A percentile compares a stretch with the other conserved stretches of the same genome.
Evolutionary conservation across 345 rosid genomes (phyloP).

Genomic region (Zanthoxylum bungeanum): DNA sequence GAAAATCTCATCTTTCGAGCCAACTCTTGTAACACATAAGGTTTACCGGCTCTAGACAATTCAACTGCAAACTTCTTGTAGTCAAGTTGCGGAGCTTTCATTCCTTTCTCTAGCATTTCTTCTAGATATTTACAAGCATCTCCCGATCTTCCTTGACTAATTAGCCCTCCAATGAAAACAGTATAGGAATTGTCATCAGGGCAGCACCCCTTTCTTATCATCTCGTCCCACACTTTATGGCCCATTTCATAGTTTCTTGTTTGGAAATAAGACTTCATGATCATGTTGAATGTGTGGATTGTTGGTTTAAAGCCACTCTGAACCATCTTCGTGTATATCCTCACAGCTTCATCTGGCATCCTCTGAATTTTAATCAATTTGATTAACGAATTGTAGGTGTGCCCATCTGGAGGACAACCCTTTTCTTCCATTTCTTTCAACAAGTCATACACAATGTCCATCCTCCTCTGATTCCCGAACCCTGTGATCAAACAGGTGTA

Average conservation of each 20-base stretch:
- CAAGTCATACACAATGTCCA: constrained; percentile 63
- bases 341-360: constrained; percentile 70
- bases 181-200: constrained; percentile 90
- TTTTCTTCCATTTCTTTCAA: constrained; percentile 78
- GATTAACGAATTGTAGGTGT: constrained; percentile 76
- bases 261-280: constrained; percentile 76
- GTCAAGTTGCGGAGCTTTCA: constrained; percentile 91
- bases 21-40: constrained; percentile 61
- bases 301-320: constrained; percentile 58
- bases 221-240: constrained; percentile 70
- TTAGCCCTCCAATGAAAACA: constrained; percentile 70
- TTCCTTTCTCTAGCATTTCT: constrained; percentile 87
- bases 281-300: constrained; percentile 65
- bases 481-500: constrained; percentile 88
- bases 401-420: constrained; percentile 75
- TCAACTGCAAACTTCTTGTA: constrained; percentile 75
- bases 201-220: constrained; percentile 59
- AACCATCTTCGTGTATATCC: constrained; percentile 67
- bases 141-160: constrained; percentile 61
- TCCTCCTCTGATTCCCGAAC: constrained; percentile 63
- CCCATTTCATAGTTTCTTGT: constrained; percentile 66
- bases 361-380: constrained; percentile 63
- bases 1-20: constrained; percentile 69
- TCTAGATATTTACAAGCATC: constrained; percentile 78
- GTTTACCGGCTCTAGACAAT: constrained; percentile 66